Evolutionary conservation across 257 asterid species (phyloP), one percentile per base, ranked within the genome.

Genomic region (Solanum paucissectum): DNA sequence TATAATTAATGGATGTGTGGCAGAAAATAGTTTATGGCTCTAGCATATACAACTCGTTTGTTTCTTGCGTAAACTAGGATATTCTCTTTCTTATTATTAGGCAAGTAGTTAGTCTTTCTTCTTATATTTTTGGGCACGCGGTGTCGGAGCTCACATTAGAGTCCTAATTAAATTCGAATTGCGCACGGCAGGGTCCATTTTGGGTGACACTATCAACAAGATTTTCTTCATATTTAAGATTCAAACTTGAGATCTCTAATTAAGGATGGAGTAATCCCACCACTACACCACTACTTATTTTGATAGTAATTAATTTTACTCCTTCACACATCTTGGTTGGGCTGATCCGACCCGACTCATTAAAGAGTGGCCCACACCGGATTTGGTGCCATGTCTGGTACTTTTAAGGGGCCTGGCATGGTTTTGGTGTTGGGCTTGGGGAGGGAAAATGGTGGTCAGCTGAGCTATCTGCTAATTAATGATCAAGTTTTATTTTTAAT

Each of bases 1-100:
- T 40, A n/a, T 40, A n/a, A 76, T 76, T 76, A 13, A 76, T 76
- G n/a, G 34, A 76, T 76, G 36, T 40, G 60, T 40, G 84, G 55
- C 7, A 76, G 60, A 40, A 40, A n/a, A 76, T 12, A 40, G 84
- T 40, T 40, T 27, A 76, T 23, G 60, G 20, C 36, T 37, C 83
- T 76, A n/a, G 36, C 84, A 38, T 42, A 40, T n/a, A n/a, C 33
- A 74, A 21, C 55, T 74, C 32, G 29, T 36, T 74, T 37, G 83
- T 74, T 74, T 73, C 46, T 73, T 18, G 29, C 81, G 46, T 8
- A 73, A 73, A 73, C 14, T 34, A 9, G 18, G 49, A 18, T 55
- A 55, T 55, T 18, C 64, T 55, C 64, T 55, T 55, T 6, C 64
- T 55, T 55, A 55, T 55, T 55, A 55, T 55, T 55, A 55, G 64